Evolutionary conservation across 192 early-diverging fungal species (phyloP).

Genomic region (Umbelopsis ramanniana): DNA sequence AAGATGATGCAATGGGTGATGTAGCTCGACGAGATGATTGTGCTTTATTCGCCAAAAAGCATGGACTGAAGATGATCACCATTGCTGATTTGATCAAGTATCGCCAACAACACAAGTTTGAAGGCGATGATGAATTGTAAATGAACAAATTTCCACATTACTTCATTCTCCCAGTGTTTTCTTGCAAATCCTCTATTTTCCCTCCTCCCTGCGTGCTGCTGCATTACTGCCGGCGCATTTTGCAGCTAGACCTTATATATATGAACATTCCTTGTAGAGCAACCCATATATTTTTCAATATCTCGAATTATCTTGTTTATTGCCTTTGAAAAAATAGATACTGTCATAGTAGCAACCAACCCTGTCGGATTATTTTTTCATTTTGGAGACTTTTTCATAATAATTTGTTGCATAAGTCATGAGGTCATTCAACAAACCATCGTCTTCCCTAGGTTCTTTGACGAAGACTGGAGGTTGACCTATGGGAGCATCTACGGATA

Average conservation of each 20-base stretch:
- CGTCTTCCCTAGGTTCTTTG: slow-evolving; percentile 40
- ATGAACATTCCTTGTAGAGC: slow-evolving; percentile 6
- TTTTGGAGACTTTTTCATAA: slow-evolving; percentile 2
- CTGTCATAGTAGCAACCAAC: not conserved
- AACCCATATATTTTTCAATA: not conserved
- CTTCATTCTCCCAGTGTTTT: not conserved
- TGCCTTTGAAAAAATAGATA: slow-evolving; percentile 14
- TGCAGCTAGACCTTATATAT: slow-evolving; percentile 8
- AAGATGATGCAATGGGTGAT: slow-evolving; percentile 72
- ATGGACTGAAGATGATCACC: slow-evolving; percentile 84
- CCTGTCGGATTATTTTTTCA: not conserved
- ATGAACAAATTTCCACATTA: not conserved
- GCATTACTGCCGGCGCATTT: not conserved
- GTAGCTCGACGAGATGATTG: slow-evolving; percentile 97
- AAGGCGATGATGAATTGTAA: slow-evolving; percentile 23
- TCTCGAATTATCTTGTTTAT: not conserved
- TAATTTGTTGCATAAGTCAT: slow-evolving; percentile 30
- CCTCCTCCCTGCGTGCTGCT: not conserved
- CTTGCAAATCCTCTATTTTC: not conserved
- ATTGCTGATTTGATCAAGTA: slow-evolving; percentile 88
- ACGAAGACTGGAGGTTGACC: slow-evolving; percentile 45
- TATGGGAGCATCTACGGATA: slow-evolving; percentile 39
- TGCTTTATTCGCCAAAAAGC: slow-evolving; percentile 80
- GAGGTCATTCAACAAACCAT: slow-evolving; percentile 28
- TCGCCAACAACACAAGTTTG: slow-evolving; percentile 52